Evolutionary conservation across 257 asterid genomes (phyloP), one percentile per base, ranked within the genome.

Genomic region (Nicotiana otophora): DNA sequence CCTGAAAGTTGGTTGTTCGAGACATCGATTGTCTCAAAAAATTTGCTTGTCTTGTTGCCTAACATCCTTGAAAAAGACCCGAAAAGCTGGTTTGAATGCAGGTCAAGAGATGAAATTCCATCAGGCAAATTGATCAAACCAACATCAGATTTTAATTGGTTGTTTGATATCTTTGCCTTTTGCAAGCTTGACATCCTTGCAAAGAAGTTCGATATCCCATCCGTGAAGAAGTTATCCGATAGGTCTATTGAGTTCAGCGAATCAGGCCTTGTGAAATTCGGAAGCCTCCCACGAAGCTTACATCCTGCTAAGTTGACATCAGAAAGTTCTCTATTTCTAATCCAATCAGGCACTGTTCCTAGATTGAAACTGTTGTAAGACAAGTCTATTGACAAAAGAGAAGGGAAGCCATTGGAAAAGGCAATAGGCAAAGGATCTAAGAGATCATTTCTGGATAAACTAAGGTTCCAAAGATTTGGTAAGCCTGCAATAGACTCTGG

Each of bases 301-400:
- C 98, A 93, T 4, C 97, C 94, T 1, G 98, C 97, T 36, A 96
- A 84, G 79, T 86, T 90, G 6, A 96, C 92, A 64, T 88, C 89
- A 62, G 95, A 88, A 33, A 96, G 95, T 60, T 92, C 88, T 75
- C 97, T 87, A 67, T 33, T 87, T 84, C 86, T 87, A 89, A 96
- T 89, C 98, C 98, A 96, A 51, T 81, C 86, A 26, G 99, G 99
- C 7, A 94, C 88, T 17, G 83, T 81, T 69, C 93, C 91, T n/a
- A 96, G 81, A 83, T 83, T 84, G 61, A 96, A 88, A 74, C 67
- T 86, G 85, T 90, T 96, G 88, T 91, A 89, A 34, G 99, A 96
- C 80, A 96, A 91, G 87, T 96, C 99, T 15, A 96, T 89, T 2
- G 97, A 90, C 82, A 88, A 61, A 55, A 96, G 83, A 67, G 95